phyloP scores from a whole-genome alignment of 768 basidiomycete genomes.

The Hericium rajendrae region DNA sequence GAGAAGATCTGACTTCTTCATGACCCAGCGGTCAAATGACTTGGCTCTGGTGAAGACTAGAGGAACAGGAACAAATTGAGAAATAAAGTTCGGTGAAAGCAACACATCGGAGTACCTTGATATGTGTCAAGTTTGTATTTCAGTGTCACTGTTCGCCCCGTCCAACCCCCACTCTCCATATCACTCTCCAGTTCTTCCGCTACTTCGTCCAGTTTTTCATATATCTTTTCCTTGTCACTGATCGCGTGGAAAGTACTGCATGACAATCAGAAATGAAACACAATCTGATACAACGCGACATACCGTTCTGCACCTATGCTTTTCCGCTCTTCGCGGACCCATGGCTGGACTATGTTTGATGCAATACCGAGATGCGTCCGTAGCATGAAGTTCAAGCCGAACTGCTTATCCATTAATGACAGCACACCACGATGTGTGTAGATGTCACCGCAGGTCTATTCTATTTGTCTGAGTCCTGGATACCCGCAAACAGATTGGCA shows the following conservation, averaged over 20 bases:
- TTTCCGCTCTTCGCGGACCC: slow-evolving; percentile 74
- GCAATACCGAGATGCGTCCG: slow-evolving; percentile 79
- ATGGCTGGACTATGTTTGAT: slow-evolving; percentile 71
- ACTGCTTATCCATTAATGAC: slow-evolving; percentile 79
- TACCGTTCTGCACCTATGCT: slow-evolving; percentile 89
- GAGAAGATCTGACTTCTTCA: slow-evolving; percentile 63
- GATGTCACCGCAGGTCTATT: slow-evolving; percentile 87
- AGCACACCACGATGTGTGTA: slow-evolving; percentile 63
- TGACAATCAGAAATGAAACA: not conserved
- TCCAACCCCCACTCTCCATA: slow-evolving; percentile 71
- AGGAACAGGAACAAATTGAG: not conserved
- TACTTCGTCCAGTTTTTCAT: slow-evolving; percentile 72
- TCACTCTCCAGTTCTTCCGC: slow-evolving; percentile 76
- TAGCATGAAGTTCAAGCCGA: slow-evolving; percentile 69
- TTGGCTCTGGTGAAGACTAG: slow-evolving; percentile 76
- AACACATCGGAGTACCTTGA: slow-evolving; percentile 40
- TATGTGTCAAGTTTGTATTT: slow-evolving; percentile 92
- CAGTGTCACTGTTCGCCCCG: slow-evolving; percentile 80
- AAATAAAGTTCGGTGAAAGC: not conserved
- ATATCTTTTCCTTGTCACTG: slow-evolving; percentile 52
- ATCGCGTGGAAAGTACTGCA: slow-evolving; percentile 70
- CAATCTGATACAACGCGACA: not conserved
- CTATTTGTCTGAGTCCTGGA: not conserved
- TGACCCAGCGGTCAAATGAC: slow-evolving; percentile 70
- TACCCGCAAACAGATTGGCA: slow-evolving; percentile 6